Evolutionary conservation across 306 rosid species (phyloP), one percentile per base, ranked within the genome.

Genomic region (Cucurbita argyrosperma): DNA sequence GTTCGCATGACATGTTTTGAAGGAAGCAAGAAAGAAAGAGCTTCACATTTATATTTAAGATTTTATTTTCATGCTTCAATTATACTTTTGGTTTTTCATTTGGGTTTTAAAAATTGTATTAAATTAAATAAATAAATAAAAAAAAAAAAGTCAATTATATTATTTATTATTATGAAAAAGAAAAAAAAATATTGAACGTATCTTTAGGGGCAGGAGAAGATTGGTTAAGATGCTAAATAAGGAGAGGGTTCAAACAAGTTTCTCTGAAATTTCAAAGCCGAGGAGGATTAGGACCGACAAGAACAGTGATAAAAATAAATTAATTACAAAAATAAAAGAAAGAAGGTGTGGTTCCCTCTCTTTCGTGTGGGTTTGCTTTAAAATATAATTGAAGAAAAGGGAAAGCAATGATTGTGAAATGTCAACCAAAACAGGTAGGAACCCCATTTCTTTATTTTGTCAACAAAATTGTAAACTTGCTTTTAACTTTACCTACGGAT

Each of bases 241-340:
- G 50, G 18, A 43, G 53, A 40, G 51, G 40, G 57, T 85, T 85
- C 84, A 85, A 80, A 80, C 76, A 21, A 2, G n/a, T 72, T 83
- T 85, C 82, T 79, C 69, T 70, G 23, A 43, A 65, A 54, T 72
- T 85, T 80, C 85, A 85, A 80, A 82, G 77, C 76, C 76, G 43
- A 30, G 35, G n/a, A 74, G 55, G 35, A 30, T 30, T 30, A 30
- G 3, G 81, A 74, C 75, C 80, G 84, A 86, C 80, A 83, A 75
- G 59, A 65, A 23, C 71, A 43, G n/a, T 11, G 52, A 43, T 43
- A 65, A 65, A 30, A 40, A 39, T 61, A 30, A 47, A 49, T 46
- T 23, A 49, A 23, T 47, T 46, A 42, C 10, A 8, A 45, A 1
- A 49, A 6, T 46, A 2, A 30, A 71, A 70, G 5, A 71, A 12